Evolutionary conservation across 2,329 filamentous ascomycete species (phyloP), one percentile per base, ranked within the genome.

Genomic region (Aspergillus melleus): DNA sequence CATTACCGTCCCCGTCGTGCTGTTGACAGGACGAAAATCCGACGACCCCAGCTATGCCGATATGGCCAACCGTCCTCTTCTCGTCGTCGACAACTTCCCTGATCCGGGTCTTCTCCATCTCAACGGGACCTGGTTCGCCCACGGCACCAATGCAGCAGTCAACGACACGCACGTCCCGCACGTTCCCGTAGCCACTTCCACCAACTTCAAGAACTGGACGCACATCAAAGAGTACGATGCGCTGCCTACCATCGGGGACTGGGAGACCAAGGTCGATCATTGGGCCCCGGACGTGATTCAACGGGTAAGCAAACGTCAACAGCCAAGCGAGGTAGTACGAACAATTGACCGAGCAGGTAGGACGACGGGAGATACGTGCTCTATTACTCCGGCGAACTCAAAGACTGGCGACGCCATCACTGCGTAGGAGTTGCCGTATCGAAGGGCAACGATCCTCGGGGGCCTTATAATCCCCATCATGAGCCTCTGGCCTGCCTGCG

Each of bases 241-340:
- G 5, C 74, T 88, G 44, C 84, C 84, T 0, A 67, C 71, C 5
- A 61, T 80, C 4, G 80, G 79, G 2, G 61, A 73, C 6, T 88
- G 86, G 85, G 82, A 82, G 26, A 79, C 73, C 8, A 79, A 79
- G 6, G 67, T 70, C 12, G 80, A 85, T 58, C 83, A 82, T 19
- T 88, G 85, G 85, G 86, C 86, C 0, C 86, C 86, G 10, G 85
- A 87, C 68, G 82, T 88, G 6, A 78, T 80, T 9, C 76, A 75
- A 55, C 72, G 85, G 26, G 74, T 76, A 66, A 63, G 71, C 36
- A 42, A 29, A n/a, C 36, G 16, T 16, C 36, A 10, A 65, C 19
- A 19, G 26, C 4, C 3, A 26, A 22, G 42, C 5, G 14, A 50
- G 49, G 8, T 26, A 11, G 8, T 10, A 50, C 16, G 14, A 9